Evolutionary conservation across 306 rosid genomes (phyloP).

Genomic region (Phaseolus lunatus): DNA sequence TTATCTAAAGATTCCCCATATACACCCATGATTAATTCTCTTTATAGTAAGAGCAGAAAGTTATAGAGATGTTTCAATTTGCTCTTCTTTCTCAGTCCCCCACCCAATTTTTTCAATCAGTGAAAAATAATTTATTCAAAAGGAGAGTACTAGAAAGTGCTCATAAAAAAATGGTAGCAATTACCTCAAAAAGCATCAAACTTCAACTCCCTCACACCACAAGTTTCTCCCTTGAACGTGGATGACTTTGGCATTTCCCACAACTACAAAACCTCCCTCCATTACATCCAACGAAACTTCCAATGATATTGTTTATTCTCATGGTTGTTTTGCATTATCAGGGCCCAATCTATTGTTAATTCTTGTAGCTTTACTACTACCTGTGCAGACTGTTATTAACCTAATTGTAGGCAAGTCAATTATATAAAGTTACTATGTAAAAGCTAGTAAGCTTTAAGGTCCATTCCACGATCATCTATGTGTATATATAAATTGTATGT

Average conservation of each 20-base stretch:
- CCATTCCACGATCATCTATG: neutral
- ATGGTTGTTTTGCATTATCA: neutral
- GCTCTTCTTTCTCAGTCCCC: constrained; percentile 17
- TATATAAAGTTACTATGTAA: neutral
- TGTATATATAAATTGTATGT: neutral
- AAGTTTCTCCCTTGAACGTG: neutral
- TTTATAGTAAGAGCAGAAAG: constrained; percentile 44
- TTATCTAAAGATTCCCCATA: constrained; percentile 48
- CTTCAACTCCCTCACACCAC: neutral
- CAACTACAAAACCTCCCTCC: constrained; percentile 11
- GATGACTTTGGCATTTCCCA: neutral
- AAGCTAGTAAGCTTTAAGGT: neutral
- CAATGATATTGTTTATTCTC: neutral
- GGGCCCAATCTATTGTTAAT: neutral
- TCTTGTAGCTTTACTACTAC: neutral
- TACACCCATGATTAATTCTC: constrained; percentile 42
- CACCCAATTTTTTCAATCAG: neutral
- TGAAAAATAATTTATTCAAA: neutral
- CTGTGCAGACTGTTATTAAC: neutral
- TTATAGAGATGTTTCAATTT: constrained; percentile 6
- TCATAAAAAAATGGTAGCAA: neutral
- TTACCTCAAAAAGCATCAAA: neutral
- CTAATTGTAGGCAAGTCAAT: neutral
- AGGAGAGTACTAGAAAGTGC: neutral
- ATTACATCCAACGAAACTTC: neutral